Base-by-base conservation (phyloP, 2,329 filamentous ascomycete genomes). In the Paramyrothecium roridum region DNA sequence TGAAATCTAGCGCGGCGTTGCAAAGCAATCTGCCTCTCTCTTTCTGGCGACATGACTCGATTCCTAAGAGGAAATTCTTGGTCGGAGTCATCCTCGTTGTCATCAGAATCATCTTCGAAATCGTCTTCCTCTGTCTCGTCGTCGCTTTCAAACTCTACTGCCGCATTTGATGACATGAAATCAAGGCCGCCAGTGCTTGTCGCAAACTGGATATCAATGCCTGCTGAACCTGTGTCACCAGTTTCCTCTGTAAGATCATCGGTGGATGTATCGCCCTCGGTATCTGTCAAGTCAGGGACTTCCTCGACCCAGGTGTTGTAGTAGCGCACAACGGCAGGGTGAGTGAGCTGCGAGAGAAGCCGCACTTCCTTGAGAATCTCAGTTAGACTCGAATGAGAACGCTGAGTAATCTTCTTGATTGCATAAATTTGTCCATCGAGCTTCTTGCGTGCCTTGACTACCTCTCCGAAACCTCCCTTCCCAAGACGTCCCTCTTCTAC, bases 231-330 rank as follows among this genome's bases (percentile, higher is more conserved):
- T 2, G 75, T 73, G n/a, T 68, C 68, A 45, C 63, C 59, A 21
- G 67, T 71, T 26, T 70, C 69, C 23, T 70, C 70, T 20, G 71
- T 73, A 3, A 74, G 76, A n/a, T 70, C 69, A 13, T 83, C 82
- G 1, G 77, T 80, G 3, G 76, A 81, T 2, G 79, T 78, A 23
- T 86, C 83, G 23, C 78, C 81, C 45, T 87, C 86, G 0, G 80
- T 81, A 11, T 82, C 80, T 2, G 75, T 70, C 37, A 73, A 66
- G 55, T 86, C 81, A 7, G 74, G 71, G 17, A 84, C 70, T 63
- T 93, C 87, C 69, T 98, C 93, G 1, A 95, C 84, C 95, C 95
- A 99, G 2, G 95, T 93, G 54, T 92, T 93, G 72, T 93, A 97
- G 70, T 99, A 99, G 48, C 95, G 86, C 56, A 97, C 91, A 16